These are phyloP conservation scores for Pseudogymnoascus sp. DNA, from an alignment of 2,329 filamentous ascomycete genomes.

Conservation along the genomic window DNA sequence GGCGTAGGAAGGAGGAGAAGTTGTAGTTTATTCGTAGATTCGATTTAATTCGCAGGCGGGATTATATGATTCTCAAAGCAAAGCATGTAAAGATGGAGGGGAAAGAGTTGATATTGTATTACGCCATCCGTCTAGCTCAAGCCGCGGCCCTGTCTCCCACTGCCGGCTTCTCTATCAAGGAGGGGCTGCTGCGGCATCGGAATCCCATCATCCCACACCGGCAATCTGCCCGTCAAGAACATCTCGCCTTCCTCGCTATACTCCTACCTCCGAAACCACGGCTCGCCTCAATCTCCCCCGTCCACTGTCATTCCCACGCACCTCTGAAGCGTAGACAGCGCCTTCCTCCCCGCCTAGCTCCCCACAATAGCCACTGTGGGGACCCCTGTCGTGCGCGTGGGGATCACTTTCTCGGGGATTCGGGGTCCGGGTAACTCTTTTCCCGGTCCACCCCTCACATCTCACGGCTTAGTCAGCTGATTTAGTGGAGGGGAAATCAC, in stretches of 20 bases:
- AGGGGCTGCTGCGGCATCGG: neutral
- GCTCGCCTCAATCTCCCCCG: neutral
- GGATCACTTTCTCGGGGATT: neutral
- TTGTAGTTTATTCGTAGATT: neutral
- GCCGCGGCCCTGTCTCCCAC: neutral
- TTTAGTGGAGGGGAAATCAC: neutral
- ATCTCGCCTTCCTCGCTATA: neutral
- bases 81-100: neutral
- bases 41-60: neutral
- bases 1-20: neutral
- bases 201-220: neutral
- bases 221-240: neutral
- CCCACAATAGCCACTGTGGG: conserved; percentile 1
- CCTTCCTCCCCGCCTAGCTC: neutral
- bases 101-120: neutral
- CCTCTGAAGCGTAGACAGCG: neutral
- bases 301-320: neutral
- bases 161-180: neutral
- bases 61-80: neutral
- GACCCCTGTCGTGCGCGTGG: neutral
- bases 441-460: neutral
- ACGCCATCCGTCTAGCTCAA: neutral
- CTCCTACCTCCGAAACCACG: neutral
- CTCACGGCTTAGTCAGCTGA: neutral
- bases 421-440: neutral